A percentile compares a stretch with the other conserved stretches of the same genome.
These are phyloP conservation scores for Talaromyces ruber DNA, from an alignment of 495 filamentous ascomycete species.

Conservation along the genomic window DNA sequence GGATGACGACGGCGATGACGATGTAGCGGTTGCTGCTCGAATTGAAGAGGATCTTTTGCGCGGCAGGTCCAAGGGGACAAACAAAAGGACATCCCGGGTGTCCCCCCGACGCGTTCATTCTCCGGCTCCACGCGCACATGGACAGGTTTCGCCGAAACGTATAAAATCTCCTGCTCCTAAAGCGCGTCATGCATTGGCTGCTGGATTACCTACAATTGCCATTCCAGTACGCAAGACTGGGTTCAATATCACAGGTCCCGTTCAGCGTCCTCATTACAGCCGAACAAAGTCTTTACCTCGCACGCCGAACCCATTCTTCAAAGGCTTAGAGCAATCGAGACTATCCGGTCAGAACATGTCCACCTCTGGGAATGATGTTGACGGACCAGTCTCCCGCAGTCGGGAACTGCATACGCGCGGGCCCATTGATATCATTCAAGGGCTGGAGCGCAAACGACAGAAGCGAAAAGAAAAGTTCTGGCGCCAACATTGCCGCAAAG, in stretches of 20 bases:
- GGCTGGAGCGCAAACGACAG: slow-evolving; percentile 87
- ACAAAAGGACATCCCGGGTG: slow-evolving; percentile 17
- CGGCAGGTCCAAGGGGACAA: slow-evolving; percentile 20
- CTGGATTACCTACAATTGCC: slow-evolving; percentile 17
- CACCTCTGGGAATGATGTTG: slow-evolving; percentile 22
- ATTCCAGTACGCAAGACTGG: slow-evolving; percentile 21
- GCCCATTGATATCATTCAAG: slow-evolving; percentile 94
- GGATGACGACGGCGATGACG: slow-evolving; percentile 17
- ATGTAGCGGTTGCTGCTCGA: slow-evolving; percentile 8
- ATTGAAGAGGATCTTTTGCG: slow-evolving; percentile 27
- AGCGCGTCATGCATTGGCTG: slow-evolving; percentile 9
- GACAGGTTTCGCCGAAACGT: slow-evolving; percentile 57
- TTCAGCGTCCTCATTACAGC: slow-evolving; percentile 51
- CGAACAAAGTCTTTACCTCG: slow-evolving; percentile 75
- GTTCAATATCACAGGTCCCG: slow-evolving; percentile 49
- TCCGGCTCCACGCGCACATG: slow-evolving; percentile 57
- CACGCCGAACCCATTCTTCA: slow-evolving; percentile 61
- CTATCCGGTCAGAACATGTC: slow-evolving; percentile 29
- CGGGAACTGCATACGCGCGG: slow-evolving; percentile 58
- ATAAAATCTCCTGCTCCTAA: slow-evolving; percentile 53
- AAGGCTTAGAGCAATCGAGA: slow-evolving; percentile 19
- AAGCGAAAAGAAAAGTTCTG: slow-evolving; percentile 83
- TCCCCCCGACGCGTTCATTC: slow-evolving; percentile 43
- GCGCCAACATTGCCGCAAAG: slow-evolving; percentile 70
- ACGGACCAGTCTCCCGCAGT: slow-evolving; percentile 29